Conservation (phyloP, 371 early-diverging fungal genomes). For the Mortierella sp. region DNA sequence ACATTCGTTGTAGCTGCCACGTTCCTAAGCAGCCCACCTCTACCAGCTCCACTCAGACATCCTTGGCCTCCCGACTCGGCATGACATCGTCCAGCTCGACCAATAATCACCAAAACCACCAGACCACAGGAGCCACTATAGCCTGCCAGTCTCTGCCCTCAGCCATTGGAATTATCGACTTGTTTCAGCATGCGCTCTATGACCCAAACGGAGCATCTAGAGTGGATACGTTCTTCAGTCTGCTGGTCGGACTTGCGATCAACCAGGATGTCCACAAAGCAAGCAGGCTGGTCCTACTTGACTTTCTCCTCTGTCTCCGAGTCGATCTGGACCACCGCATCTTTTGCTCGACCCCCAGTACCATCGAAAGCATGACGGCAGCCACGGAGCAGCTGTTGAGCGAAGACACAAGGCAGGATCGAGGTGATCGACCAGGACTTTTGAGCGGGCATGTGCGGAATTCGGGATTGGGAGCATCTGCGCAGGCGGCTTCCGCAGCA, state of each 20-base stretch:
- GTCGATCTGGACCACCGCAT: slow-evolving; percentile 72
- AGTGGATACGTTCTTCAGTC: slow-evolving; percentile 63
- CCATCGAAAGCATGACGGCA: slow-evolving; percentile 42
- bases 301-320: slow-evolving; percentile 67
- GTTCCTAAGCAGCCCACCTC: slow-evolving; percentile 31
- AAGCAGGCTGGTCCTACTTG: slow-evolving; percentile 68
- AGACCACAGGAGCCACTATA: slow-evolving; percentile 1
- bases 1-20: slow-evolving; percentile 63
- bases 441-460: slow-evolving; percentile 15
- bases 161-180: slow-evolving; percentile 48
- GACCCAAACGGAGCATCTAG: slow-evolving; percentile 50
- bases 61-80: slow-evolving; percentile 42
- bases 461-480: neutral
- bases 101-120: slow-evolving; percentile 18
- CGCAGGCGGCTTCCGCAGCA: neutral
- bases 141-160: slow-evolving; percentile 52
- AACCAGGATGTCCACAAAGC: slow-evolving; percentile 62
- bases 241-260: slow-evolving; percentile 64
- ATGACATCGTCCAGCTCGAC: slow-evolving; percentile 47
- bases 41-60: slow-evolving; percentile 21
- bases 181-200: slow-evolving; percentile 60
- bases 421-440: slow-evolving; percentile 26
- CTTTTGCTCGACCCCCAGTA: slow-evolving; percentile 54
- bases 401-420: slow-evolving; percentile 49
- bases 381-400: slow-evolving; percentile 42